Base-by-base conservation (phyloP, 1,284 basidiomycete species). In the Phenoliferia sp. region DNA sequence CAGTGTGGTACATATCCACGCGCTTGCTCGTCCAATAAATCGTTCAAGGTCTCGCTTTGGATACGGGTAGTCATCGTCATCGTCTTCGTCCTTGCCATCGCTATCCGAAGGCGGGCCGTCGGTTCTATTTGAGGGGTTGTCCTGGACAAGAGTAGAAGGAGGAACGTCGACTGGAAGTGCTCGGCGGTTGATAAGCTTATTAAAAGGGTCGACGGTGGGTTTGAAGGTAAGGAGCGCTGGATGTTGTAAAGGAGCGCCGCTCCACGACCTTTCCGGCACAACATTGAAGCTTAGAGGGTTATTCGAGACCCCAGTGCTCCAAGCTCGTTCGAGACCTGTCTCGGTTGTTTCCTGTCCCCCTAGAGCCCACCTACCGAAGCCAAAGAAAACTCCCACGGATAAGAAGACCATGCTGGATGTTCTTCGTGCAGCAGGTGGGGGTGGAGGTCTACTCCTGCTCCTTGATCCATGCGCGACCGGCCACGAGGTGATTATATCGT, bases 1-100 rank as follows among this genome's bases (percentile, higher is more conserved):
- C 28, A 95, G 81, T 0, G 87, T 90, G 1, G 93, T 92, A 77
- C 94, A 96, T 33, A 88, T 77, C 94, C 94, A 97, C 9, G 94
- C 92, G 64, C 89, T 92, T 67, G 92, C 85, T 2, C 94, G 87
- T 1, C 94, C 94, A 61, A 96, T 81, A 22, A 91, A 78, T 58
- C 85, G 87, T 61, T 81, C 76, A 61, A 76, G 68, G 39, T 73
- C 61, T 22, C 16, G 56, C 0, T 32, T 33, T 12, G 48, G 60
- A 2, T 59, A 56, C 3, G 33, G 39, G 15, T 50, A 19, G 26
- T 44, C 19, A 12, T 56, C 60, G 3, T 65, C 58, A 17, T 36
- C 33, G 26, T 50, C 48, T 7, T 52, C 39, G 28, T 60, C 44
- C 19, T 22, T 35, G 10, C 50, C 39, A 26, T 22, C 10, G 28